These are phyloP conservation scores for Debaryomyces castellii DNA, from an alignment of 805 yeast species.

Conservation along the genomic window DNA sequence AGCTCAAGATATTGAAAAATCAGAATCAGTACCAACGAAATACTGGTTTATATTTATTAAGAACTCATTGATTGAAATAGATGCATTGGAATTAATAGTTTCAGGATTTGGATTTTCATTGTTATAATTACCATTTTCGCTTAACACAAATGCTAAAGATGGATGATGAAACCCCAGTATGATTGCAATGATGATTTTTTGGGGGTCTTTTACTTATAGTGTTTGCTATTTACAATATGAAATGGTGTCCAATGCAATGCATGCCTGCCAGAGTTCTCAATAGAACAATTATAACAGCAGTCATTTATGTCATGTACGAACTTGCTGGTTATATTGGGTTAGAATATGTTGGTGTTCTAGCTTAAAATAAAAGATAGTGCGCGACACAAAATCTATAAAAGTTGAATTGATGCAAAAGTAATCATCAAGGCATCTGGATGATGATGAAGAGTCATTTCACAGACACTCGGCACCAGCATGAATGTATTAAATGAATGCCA, in stretches of 20 bases:
- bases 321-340: slow-evolving; percentile 26
- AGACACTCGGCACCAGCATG: too few relatives aligned
- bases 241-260: slow-evolving; percentile 33
- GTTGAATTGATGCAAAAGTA: too few relatives aligned
- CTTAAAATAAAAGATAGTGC: too few relatives aligned
- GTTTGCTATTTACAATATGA: slow-evolving; percentile 35
- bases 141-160: slow-evolving; percentile 20
- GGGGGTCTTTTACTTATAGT: slow-evolving; percentile 35
- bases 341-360: too few relatives aligned
- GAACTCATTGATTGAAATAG: slow-evolving; percentile 32
- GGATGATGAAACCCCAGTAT: slow-evolving; percentile 38
- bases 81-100: slow-evolving; percentile 36
- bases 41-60: not conserved
- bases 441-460: too few relatives aligned
- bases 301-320: slow-evolving; percentile 30
- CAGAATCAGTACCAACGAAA: slow-evolving; percentile 2
- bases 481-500: too few relatives aligned
- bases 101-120: slow-evolving; percentile 39
- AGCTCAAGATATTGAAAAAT: slow-evolving; percentile 16
- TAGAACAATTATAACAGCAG: slow-evolving; percentile 35
- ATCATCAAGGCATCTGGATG: too few relatives aligned
- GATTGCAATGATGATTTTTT: slow-evolving; percentile 43
- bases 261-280: slow-evolving; percentile 35
- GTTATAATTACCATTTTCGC: slow-evolving; percentile 29
- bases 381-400: too few relatives aligned